Conservation (phyloP, 495 filamentous ascomycete genomes). For the Collariella sp. region DNA sequence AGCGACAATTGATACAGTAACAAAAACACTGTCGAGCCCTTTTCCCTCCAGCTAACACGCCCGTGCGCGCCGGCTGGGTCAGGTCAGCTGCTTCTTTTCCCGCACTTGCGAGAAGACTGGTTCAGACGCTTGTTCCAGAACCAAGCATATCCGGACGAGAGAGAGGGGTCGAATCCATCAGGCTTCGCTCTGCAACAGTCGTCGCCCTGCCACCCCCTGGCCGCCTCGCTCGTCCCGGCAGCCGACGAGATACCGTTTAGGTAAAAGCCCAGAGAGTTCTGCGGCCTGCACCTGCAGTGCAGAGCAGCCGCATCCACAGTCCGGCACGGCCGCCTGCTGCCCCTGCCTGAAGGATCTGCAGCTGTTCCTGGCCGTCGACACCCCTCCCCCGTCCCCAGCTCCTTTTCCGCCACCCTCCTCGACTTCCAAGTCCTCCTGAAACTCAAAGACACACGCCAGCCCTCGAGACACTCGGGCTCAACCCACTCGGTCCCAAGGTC, state of each 20-base stretch:
- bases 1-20: background rate
- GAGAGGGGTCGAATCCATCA: too few relatives aligned
- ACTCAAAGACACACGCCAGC: constrained; percentile 16
- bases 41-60: too few relatives aligned
- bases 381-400: constrained; percentile 1
- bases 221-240: constrained; percentile 18
- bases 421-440: constrained; percentile 8
- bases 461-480: constrained; percentile 21
- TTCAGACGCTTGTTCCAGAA: background rate
- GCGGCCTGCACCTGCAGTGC: constrained; percentile 14
- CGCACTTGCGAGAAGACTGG: too few relatives aligned
- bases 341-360: constrained; percentile 20
- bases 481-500: constrained; percentile 22
- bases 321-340: constrained; percentile 15
- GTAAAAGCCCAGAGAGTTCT: constrained; percentile 16
- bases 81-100: too few relatives aligned
- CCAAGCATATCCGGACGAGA: too few relatives aligned
- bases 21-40: too few relatives aligned
- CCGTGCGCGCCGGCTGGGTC: too few relatives aligned
- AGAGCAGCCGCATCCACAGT: constrained; percentile 24
- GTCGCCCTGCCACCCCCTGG: constrained; percentile 5
- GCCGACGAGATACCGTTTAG: constrained; percentile 20
- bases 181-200: background rate
- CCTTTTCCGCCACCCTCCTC: background rate
- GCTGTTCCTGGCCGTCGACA: constrained; percentile 12